These are phyloP conservation scores for Penicillium sp. DNA, from an alignment of 2,329 filamentous ascomycete species.

Conservation along the genomic window DNA sequence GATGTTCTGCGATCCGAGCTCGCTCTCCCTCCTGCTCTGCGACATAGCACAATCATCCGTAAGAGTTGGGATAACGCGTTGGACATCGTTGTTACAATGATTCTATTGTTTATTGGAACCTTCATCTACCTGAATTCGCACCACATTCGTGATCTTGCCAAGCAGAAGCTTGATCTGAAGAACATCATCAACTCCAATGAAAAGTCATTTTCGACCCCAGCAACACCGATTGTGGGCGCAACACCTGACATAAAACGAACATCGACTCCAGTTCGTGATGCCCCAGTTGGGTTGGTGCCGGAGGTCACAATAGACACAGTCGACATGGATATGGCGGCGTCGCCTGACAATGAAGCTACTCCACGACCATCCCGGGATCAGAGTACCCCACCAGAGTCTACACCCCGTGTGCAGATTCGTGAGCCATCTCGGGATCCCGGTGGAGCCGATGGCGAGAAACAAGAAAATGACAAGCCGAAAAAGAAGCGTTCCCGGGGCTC, in stretches of 20 bases:
- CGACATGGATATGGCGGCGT: constrained; percentile 31
- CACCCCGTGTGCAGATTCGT: constrained; percentile 45
- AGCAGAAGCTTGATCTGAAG: constrained; percentile 51
- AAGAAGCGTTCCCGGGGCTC: constrained; percentile 70
- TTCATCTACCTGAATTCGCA: constrained; percentile 50
- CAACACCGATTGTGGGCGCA: constrained; percentile 39
- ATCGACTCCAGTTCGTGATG: constrained; percentile 21
- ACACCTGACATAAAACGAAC: constrained; percentile 32
- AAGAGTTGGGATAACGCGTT: constrained; percentile 51
- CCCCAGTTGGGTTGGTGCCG: constrained; percentile 15
- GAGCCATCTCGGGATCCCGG: constrained; percentile 43
- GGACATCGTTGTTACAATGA: constrained; percentile 48
- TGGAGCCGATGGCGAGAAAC: constrained; percentile 34
- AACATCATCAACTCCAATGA: constrained; percentile 48
- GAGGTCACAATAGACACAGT: constrained; percentile 41
- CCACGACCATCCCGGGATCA: constrained; percentile 32
- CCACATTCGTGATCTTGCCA: constrained; percentile 45
- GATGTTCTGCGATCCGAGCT: constrained; percentile 42
- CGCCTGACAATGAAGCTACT: constrained; percentile 30
- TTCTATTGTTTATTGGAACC: constrained; percentile 44
- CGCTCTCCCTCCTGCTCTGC: constrained; percentile 43
- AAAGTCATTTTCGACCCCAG: constrained; percentile 42
- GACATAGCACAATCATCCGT: constrained; percentile 49
- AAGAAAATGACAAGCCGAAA: constrained; percentile 59
- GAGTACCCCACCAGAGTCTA: constrained; percentile 28